phyloP scores from a whole-genome alignment of 345 rosid genomes.

The Populus alba region DNA sequence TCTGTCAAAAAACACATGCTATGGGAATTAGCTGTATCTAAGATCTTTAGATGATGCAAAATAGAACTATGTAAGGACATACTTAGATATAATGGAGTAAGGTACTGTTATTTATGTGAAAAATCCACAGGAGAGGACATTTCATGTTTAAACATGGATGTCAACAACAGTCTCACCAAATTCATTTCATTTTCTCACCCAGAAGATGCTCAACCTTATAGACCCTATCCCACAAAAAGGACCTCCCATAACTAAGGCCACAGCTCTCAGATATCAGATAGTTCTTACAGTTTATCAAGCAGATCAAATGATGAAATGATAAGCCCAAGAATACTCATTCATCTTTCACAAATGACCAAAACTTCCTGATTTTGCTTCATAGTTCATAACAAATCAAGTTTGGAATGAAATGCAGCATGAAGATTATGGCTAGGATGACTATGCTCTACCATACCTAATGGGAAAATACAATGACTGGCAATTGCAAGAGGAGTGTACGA shows the following conservation, averaged over 20 bases:
- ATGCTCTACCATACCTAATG: neutral
- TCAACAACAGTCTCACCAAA: neutral
- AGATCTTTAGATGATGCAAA: neutral
- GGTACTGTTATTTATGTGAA: neutral
- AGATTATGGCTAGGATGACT: neutral
- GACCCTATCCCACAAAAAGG: neutral
- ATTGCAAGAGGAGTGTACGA: neutral
- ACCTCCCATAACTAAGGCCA: neutral
- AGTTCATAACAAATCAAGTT: neutral
- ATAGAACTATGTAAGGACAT: neutral
- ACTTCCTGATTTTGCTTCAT: neutral
- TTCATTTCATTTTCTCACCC: neutral
- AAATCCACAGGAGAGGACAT: neutral
- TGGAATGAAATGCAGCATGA: neutral
- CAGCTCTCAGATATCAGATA: neutral
- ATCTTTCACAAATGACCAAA: neutral
- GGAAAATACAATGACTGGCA: neutral
- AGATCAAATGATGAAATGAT: neutral
- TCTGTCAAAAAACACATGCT: neutral
- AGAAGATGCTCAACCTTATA: neutral
- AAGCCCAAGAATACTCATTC: neutral
- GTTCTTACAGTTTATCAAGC: neutral
- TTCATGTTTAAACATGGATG: conserved; percentile 3
- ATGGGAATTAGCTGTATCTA: neutral
- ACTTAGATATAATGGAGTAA: neutral